These are phyloP conservation scores for Aspergillus asperescens DNA, from an alignment of 495 filamentous ascomycete genomes.

Conservation along the genomic window DNA sequence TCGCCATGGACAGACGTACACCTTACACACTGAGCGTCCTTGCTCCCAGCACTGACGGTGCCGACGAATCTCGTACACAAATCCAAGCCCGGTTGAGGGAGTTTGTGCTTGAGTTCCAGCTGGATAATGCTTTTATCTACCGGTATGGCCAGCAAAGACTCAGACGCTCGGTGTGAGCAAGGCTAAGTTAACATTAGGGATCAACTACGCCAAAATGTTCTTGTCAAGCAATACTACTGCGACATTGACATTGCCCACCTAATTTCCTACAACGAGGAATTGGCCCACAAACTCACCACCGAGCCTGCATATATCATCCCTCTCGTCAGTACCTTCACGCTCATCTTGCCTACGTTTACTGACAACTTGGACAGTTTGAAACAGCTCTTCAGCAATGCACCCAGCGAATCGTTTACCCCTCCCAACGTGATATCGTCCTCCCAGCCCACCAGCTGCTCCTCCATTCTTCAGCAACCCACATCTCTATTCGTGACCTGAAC, in stretches of 20 bases:
- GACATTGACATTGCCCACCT: constrained; percentile 96
- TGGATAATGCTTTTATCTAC: constrained; percentile 96
- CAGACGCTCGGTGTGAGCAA: constrained; percentile 10
- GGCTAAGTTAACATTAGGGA: constrained; percentile 55
- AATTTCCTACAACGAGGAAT: constrained; percentile 93
- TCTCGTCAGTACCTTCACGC: constrained; percentile 50
- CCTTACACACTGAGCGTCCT: constrained; percentile 79
- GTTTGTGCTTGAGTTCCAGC: constrained; percentile 90
- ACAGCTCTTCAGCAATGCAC: constrained; percentile 83
- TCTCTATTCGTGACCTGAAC: constrained; percentile 90
- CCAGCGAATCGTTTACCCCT: constrained; percentile 79
- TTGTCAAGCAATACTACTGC: constrained; percentile 92
- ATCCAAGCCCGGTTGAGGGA: constrained; percentile 55
- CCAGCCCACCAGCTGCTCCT: constrained; percentile 95
- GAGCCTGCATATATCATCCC: constrained; percentile 93
- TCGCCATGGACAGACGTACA: constrained; percentile 79
- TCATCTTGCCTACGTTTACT: background rate
- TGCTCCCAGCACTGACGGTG: constrained; percentile 56
- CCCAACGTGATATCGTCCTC: constrained; percentile 58
- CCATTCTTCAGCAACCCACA: constrained; percentile 82
- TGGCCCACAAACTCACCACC: constrained; percentile 83
- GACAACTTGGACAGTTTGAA: constrained; percentile 66
- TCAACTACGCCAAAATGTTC: constrained; percentile 90
- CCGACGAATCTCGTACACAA: constrained; percentile 53
- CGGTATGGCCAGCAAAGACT: constrained; percentile 48